phyloP scores from a whole-genome alignment of 257 asterid species.

The Solanum sitiens region DNA sequence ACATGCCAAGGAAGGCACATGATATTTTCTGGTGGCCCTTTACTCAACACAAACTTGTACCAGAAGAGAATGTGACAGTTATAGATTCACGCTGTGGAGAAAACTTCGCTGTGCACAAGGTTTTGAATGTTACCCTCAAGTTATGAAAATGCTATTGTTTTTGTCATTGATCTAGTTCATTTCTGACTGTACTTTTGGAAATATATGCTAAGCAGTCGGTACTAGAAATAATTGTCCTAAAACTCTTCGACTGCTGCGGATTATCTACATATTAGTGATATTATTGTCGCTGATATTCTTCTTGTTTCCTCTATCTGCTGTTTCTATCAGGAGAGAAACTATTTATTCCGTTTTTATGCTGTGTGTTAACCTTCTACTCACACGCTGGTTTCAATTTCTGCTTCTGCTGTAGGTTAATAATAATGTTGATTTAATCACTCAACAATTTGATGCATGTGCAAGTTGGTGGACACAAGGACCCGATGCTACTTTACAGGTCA shows the following conservation, averaged over 20 bases:
- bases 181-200: neutral
- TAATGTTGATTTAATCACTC: conserved; percentile 40
- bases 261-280: neutral
- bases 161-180: neutral
- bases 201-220: neutral
- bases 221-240: neutral
- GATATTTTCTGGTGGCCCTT: conserved; percentile 97
- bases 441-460: conserved; percentile 97
- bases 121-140: conserved; percentile 3
- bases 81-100: conserved; percentile 99
- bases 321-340: neutral
- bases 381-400: conserved; percentile 11
- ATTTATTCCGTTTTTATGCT: neutral
- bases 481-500: conserved; percentile 84
- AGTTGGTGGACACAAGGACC: conserved; percentile 99
- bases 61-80: conserved; percentile 70
- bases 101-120: conserved; percentile 81
- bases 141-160: neutral
- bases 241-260: neutral
- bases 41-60: conserved; percentile 87
- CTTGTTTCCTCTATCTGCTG: neutral
- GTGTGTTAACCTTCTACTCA: neutral
- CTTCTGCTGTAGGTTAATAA: conserved; percentile 33
- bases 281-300: neutral
- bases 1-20: conserved; percentile 65